Base-by-base conservation (phyloP, 257 asterid genomes). In the Ajuga chamaepitys region DNA sequence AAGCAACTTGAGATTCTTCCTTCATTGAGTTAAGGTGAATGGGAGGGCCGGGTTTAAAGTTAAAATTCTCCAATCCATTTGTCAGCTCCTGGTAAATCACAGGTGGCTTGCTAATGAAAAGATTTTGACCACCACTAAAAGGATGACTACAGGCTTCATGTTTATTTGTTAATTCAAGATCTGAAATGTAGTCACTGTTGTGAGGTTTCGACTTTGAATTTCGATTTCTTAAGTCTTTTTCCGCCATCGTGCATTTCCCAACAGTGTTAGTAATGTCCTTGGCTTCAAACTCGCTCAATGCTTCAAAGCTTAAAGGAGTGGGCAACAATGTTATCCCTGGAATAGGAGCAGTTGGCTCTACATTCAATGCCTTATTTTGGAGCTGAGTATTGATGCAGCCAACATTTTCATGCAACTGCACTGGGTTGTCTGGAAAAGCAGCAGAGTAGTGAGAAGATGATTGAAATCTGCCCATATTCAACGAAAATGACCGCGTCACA, bases 401-500 rank as follows among this genome's bases (percentile, higher is more conserved):
- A 75, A 67, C 68, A 58, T 77, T 75, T 68, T 74, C 74, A 48
- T 71, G 80, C 60, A 70, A 72, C 38, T 66, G 78, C 41, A 63
- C 73, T 40, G 69, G 81, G 62, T 74, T 87, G 74, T 78, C 92
- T 17, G 56, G 74, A 40, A 75, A 42, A 71, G 81, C 78, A 57
- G 77, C 75, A 22, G 87, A 34, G 54, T 17, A 45, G 50, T 67
- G 67, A 7, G 71, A 47, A 61, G 80, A 67, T 75, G 78, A 79
- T 58, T 67, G 85, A 64, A 81, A 69, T 37, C 74, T 78, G 72
- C 75, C 80, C 64, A 78, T 62, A 80, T 81, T 80, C 74, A 80
- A 68, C 13, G 85, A 68, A 52, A 79, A 77, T 61, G 84, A 82
- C 13, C 77, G 84, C 66, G 76, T 54, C 55, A 72, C 56, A 64